Percentiles rank a stretch among this genome's conserved stretches.
Evolutionary conservation across 352 stramenopile genomes (phyloP).

Genomic region (Pythium oligandrum): DNA sequence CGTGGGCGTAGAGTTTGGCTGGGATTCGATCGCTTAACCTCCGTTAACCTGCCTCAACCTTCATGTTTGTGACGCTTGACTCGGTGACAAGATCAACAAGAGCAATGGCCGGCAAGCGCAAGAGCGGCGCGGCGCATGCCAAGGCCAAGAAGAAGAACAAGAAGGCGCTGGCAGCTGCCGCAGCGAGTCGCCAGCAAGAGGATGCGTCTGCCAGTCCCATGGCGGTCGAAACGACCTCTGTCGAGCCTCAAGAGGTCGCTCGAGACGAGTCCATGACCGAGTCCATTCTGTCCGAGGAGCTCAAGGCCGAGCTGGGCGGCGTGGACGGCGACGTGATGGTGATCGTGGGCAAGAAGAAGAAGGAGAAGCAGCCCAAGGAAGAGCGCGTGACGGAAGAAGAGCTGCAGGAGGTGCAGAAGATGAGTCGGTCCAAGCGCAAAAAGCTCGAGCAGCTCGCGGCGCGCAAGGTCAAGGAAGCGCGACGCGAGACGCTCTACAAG

Average conservation of each 20-base stretch:
- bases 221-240: neutral
- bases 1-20: too few relatives aligned
- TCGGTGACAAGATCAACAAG: neutral
- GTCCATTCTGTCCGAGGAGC: conserved; percentile 57
- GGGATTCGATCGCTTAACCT: too few relatives aligned
- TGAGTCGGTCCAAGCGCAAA: conserved; percentile 82
- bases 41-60: too few relatives aligned
- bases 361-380: conserved; percentile 38
- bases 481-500: conserved; percentile 73
- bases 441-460: conserved; percentile 71
- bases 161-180: conserved; percentile 26
- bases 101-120: conserved; percentile 66
- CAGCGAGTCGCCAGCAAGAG: conserved; percentile 8
- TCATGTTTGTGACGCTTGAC: too few relatives aligned
- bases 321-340: conserved; percentile 59
- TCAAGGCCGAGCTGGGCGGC: conserved; percentile 58
- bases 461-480: conserved; percentile 73
- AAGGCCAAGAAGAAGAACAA: conserved; percentile 46
- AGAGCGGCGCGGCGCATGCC: conserved; percentile 24
- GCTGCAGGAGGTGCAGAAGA: conserved; percentile 51
- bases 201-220: neutral
- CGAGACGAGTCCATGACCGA: neutral
- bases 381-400: conserved; percentile 45
- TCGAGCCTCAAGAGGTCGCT: too few relatives aligned
- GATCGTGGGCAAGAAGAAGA: conserved; percentile 49